phyloP scores from a whole-genome alignment of 2,329 filamentous ascomycete species.

The Furcasterigmium furcatum region DNA sequence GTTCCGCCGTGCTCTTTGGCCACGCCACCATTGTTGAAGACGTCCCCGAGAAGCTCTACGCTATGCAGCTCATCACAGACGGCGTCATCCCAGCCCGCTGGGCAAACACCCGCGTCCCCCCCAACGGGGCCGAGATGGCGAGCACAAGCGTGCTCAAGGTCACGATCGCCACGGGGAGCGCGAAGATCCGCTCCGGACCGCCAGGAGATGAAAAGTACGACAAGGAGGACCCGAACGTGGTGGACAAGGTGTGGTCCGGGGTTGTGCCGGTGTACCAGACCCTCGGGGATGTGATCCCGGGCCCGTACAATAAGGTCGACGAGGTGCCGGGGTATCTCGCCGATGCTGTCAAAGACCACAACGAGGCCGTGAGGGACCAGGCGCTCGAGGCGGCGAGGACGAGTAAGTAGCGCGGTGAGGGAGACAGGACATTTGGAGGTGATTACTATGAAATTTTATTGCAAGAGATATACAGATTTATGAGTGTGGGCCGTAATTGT shows the following conservation, averaged over 20 bases:
- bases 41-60: conserved; percentile 69
- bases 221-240: conserved; percentile 35
- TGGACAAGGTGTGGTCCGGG: conserved; percentile 49
- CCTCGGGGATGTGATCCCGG: conserved; percentile 61
- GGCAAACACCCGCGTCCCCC: conserved; percentile 65
- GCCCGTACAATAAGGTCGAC: conserved; percentile 54
- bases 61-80: conserved; percentile 77
- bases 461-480: neutral
- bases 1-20: conserved; percentile 75
- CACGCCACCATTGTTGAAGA: conserved; percentile 66
- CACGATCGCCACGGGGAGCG: conserved; percentile 66
- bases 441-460: neutral
- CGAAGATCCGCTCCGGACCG: conserved; percentile 67
- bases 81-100: conserved; percentile 68
- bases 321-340: conserved; percentile 60
- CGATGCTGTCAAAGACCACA: conserved; percentile 35
- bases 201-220: conserved; percentile 54
- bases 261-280: conserved; percentile 60
- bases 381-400: conserved; percentile 17
- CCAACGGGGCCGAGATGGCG: conserved; percentile 70
- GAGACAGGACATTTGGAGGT: neutral
- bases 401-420: conserved; percentile 5
- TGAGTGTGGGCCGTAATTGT: neutral
- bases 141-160: conserved; percentile 72
- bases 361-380: conserved; percentile 17